These are phyloP conservation scores for Helicocarpus griseus DNA, from an alignment of 2,329 filamentous ascomycete genomes.

Conservation along the genomic window DNA sequence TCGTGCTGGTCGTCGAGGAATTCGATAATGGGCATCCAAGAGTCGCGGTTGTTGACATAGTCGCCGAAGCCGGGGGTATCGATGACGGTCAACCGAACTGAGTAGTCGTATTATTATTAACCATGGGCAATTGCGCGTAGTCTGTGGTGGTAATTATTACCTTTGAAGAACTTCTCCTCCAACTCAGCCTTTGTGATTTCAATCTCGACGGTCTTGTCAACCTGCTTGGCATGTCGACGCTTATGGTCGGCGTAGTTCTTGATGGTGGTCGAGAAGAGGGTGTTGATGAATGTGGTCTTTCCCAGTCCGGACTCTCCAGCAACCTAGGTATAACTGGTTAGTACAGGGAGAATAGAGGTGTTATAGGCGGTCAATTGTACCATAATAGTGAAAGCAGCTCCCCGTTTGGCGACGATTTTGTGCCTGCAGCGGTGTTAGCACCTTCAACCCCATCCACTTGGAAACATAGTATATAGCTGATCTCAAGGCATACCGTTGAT, in stretches of 20 bases:
- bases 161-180: constrained; percentile 99
- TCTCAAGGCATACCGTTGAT: constrained; percentile 54
- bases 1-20: constrained; percentile 99
- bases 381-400: constrained; percentile 99
- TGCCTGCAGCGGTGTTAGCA: constrained; percentile 42
- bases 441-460: neutral
- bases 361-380: constrained; percentile 41
- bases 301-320: constrained; percentile 96
- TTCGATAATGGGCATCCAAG: constrained; percentile 99
- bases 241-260: constrained; percentile 99
- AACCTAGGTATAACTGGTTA: constrained; percentile 53
- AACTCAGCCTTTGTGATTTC: constrained; percentile 99
- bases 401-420: constrained; percentile 70
- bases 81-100: constrained; percentile 96
- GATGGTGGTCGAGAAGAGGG: constrained; percentile 98
- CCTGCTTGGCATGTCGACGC: constrained; percentile 96
- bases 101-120: no score
- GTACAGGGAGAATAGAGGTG: constrained; percentile 9
- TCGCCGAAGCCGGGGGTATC: constrained; percentile 98
- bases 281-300: constrained; percentile 99
- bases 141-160: constrained; percentile 43
- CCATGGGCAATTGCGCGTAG: no score
- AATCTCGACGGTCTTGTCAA: constrained; percentile 99
- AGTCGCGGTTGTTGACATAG: constrained; percentile 99
- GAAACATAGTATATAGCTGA: neutral